Conservation (phyloP, 208 protist species). For the Vickermania ingenoplastis region DNA sequence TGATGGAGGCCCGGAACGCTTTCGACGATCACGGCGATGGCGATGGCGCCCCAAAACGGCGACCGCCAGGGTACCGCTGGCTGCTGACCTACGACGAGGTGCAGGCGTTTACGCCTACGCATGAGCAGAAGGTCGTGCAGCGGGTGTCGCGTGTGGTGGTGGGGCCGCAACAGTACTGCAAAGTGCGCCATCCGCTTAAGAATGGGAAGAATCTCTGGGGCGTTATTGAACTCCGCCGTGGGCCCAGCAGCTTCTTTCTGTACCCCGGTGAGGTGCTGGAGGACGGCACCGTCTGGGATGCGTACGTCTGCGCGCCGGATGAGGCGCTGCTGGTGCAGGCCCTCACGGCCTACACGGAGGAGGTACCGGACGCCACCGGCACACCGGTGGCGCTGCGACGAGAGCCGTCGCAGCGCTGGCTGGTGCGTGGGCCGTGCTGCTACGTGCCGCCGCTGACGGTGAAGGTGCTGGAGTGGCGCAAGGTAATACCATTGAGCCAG, state of each 20-base stretch:
- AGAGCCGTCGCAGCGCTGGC: conserved; percentile 84
- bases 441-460: conserved; percentile 90
- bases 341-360: conserved; percentile 27
- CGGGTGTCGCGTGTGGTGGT: conserved; percentile 13
- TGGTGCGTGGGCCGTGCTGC: conserved; percentile 86
- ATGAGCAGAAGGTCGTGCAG: conserved; percentile 45
- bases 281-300: conserved; percentile 15
- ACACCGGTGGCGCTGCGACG: conserved; percentile 6
- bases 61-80: conserved; percentile 55
- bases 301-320: conserved; percentile 22
- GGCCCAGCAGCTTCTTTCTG: conserved; percentile 48
- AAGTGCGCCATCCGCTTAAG: conserved; percentile 7
- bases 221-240: conserved; percentile 16
- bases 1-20: conserved; percentile 53
- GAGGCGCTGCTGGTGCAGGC: conserved; percentile 65
- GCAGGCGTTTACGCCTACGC: conserved; percentile 43
- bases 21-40: conserved; percentile 54
- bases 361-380: neutral
- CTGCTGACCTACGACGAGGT: conserved; percentile 56
- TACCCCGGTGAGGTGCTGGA: conserved; percentile 47
- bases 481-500: conserved; percentile 80
- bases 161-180: conserved; percentile 15
- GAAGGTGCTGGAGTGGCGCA: conserved; percentile 83
- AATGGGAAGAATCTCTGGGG: conserved; percentile 11
- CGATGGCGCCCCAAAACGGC: neutral